Conservation (phyloP, 768 basidiomycete species). For the Lyophyllum decastes region DNA sequence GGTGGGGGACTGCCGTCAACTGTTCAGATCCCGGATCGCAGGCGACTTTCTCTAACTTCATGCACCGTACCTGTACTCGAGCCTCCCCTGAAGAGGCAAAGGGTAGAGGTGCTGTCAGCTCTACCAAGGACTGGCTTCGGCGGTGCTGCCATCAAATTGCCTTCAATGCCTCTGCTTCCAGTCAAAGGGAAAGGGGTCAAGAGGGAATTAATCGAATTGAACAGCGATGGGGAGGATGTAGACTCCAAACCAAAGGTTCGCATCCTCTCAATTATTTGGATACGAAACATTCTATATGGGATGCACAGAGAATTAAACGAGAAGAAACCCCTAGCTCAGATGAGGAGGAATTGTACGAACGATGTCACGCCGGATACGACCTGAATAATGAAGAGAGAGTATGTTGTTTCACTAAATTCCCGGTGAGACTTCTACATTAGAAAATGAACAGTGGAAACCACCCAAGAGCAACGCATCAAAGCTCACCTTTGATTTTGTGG, state of each 20-base stretch:
- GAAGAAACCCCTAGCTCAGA: conserved; percentile 10
- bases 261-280: background rate
- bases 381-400: conserved; percentile 25
- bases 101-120: background rate
- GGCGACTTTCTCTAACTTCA: background rate
- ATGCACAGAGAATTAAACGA: conserved; percentile 3
- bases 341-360: conserved; percentile 12
- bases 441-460: conserved; percentile 18
- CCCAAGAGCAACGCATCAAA: conserved; percentile 11
- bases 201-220: conserved; percentile 12
- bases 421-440: background rate
- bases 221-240: conserved; percentile 19
- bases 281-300: too few relatives aligned
- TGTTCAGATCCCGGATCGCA: background rate
- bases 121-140: background rate
- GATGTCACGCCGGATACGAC: conserved; percentile 24
- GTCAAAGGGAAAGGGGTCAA: background rate
- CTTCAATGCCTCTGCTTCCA: background rate
- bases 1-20: background rate
- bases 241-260: conserved; percentile 13
- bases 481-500: conserved; percentile 9
- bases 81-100: background rate
- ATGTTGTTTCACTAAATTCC: background rate
- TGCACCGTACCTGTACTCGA: background rate
- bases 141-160: background rate